These are phyloP conservation scores for Reutealis trisperma DNA, from an alignment of 345 rosid genomes.

Conservation along the genomic window DNA sequence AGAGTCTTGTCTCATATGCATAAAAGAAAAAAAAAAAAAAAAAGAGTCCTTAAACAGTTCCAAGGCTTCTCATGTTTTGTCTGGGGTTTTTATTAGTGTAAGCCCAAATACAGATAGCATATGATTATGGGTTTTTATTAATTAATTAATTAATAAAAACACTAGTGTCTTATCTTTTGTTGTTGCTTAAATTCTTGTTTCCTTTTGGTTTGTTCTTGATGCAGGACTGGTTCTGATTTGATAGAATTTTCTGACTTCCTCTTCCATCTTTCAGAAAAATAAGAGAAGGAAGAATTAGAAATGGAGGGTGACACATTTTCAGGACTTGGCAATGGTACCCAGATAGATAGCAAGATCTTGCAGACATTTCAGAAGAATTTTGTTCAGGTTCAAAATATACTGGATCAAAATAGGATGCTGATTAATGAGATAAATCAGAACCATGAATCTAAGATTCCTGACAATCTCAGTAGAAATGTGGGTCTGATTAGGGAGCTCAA, in stretches of 20 bases:
- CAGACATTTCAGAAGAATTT: conserved; percentile 74
- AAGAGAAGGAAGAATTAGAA: neutral
- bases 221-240: conserved; percentile 26
- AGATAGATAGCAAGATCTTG: conserved; percentile 56
- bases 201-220: conserved; percentile 5
- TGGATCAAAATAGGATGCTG: conserved; percentile 70
- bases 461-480: conserved; percentile 65
- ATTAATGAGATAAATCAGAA: conserved; percentile 80
- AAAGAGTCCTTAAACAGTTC: conserved; percentile 25
- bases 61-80: conserved; percentile 28
- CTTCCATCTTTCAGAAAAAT: neutral
- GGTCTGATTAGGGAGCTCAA: conserved; percentile 80
- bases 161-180: conserved; percentile 11
- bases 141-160: neutral
- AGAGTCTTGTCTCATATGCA: conserved; percentile 46
- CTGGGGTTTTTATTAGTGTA: conserved; percentile 18
- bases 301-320: conserved; percentile 74
- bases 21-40: conserved; percentile 15
- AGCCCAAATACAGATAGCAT: conserved; percentile 1
- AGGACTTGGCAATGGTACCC: conserved; percentile 52
- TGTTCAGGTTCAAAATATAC: conserved; percentile 64
- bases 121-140: conserved; percentile 15
- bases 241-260: conserved; percentile 20
- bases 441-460: conserved; percentile 73
- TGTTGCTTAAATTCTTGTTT: conserved; percentile 14